Evolutionary conservation across 225 moss, liverwort and hornwort genomes (phyloP), one percentile per base, ranked within the genome.

Genomic region (Sphagnum tenellum): DNA sequence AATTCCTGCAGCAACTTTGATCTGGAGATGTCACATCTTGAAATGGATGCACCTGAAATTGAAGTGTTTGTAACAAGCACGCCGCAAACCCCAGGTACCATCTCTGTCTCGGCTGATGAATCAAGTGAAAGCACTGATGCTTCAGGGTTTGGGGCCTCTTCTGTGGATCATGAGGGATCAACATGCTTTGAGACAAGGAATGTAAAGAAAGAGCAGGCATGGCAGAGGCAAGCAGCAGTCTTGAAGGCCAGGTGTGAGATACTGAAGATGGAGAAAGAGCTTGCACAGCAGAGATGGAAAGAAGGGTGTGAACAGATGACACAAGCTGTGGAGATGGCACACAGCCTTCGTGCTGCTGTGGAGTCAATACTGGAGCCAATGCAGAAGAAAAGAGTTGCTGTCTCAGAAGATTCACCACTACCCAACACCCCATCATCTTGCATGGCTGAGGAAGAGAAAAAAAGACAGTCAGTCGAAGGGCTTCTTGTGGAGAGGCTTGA

Each of bases 251-350:
- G 89, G 63, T 90, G 90, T 48, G 87, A 89, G 65, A 74, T 85
- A 44, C 71, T 90, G 69, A 73, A 75, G 66, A 87, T 81, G 83
- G 90, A 94, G 62, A 90, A 86, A 69, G 83, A 80, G 59, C 71
- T 82, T 29, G 82, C 86, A 14, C 70, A 77, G 51, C 82, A 80
- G 55, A 85, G 83, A 62, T 94, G 94, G 94, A 79, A 83, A 59
- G 72, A 79, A 11, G 83, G 90, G 9, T 82, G 85, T 66, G 81
- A 57, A 5, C 87, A 89, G 62, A 89, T 90, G 74, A 85, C 89
- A 8, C 86, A 94, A 72, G 87, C 90, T 3, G 83, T 90, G 5
- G 79, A 80, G 67, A 89, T 90, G 89, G 87, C 94, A 29, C 83
- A 89, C 58, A 79, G 85, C 55, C 85, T 91, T 12, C 89, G 94